A percentile compares a stretch with the other conserved stretches of the same genome.
Evolutionary conservation across 352 stramenopile genomes (phyloP).

Genomic region (Globisporangium nagaii): DNA sequence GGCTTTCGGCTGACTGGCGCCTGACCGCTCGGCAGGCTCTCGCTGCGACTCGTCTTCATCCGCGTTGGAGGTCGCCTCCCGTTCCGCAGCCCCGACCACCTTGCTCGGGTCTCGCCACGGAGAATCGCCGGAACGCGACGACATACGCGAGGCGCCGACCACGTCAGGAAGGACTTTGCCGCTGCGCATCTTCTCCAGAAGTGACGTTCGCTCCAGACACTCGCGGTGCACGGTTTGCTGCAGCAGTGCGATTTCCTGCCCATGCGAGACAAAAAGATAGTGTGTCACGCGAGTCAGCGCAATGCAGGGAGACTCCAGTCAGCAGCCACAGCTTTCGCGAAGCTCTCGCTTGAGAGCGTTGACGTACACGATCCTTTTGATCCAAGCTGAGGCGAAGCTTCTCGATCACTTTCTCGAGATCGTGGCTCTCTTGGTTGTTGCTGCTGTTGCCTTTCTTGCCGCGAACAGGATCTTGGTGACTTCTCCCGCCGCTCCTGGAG

Average conservation of each 20-base stretch:
- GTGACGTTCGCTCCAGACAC: constrained; percentile 72
- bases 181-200: constrained; percentile 68
- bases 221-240: constrained; percentile 81
- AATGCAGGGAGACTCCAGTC: no score
- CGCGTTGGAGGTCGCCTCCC: constrained; percentile 7
- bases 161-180: constrained; percentile 63
- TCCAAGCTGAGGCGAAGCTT: constrained; percentile 31
- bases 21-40: constrained; percentile 8
- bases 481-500: background rate
- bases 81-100: background rate
- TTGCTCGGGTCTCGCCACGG: background rate
- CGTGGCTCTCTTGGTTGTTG: constrained; percentile 40
- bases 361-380: constrained; percentile 48
- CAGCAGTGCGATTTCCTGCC: constrained; percentile 65
- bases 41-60: constrained; percentile 17
- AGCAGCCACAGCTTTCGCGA: no score
- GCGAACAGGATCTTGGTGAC: background rate
- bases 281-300: no score
- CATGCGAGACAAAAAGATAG: background rate
- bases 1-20: constrained; percentile 24
- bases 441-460: constrained; percentile 1
- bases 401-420: constrained; percentile 36
- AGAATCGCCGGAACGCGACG: background rate
- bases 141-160: background rate
- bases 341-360: no score